Base-by-base conservation (phyloP, 805 yeast genomes). In the Candida pseudoglaebosa region DNA sequence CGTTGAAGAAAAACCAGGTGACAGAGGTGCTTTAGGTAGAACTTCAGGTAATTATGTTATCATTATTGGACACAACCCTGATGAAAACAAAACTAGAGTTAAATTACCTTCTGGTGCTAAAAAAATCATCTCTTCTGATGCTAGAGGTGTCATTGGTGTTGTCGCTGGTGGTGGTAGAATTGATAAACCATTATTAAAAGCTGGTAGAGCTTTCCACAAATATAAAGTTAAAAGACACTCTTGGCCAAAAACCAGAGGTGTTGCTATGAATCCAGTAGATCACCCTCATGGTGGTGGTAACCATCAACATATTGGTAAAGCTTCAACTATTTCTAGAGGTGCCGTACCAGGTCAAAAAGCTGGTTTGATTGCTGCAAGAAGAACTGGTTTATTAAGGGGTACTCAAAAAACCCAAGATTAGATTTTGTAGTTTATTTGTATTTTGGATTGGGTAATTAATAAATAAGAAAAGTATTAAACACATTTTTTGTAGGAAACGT, bases 261-360 rank as follows among this genome's bases (percentile, higher is more conserved):
- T 91, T 71, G 99, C 99, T 73, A 91, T 93, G 99, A 91, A 91
- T 81, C 98, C 98, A 75, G 99, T 91, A 73, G 99, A 91, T 74
- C 99, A 91, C 82, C 99, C 99, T 73, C 99, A 91, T 76, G 99
- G 99, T 87, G 98, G 99, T 91, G 99, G 99, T 91, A 61, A 61
- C 65, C 66, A 61, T 57, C 61, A 56, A 49, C 61, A 56, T 42
- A 56, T 56, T 53, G 61, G 45, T 44, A 61, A 61, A 55, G 66
- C 66, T 52, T 61, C 66, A 46, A 61, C 66, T 51, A 61, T 61
- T 48, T 60, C 63, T 40, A 58, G 65, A 58, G 65, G 65, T 53
- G 65, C 65, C 42, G 65, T 60, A 46, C 53, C 65, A 40, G 65
- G 65, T 59, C 65, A 60, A 56, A 60, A 60, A 59, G 64, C 64